These are phyloP conservation scores for Nakazawaea anatomiae DNA, from an alignment of 805 yeast genomes.

Conservation along the genomic window DNA sequence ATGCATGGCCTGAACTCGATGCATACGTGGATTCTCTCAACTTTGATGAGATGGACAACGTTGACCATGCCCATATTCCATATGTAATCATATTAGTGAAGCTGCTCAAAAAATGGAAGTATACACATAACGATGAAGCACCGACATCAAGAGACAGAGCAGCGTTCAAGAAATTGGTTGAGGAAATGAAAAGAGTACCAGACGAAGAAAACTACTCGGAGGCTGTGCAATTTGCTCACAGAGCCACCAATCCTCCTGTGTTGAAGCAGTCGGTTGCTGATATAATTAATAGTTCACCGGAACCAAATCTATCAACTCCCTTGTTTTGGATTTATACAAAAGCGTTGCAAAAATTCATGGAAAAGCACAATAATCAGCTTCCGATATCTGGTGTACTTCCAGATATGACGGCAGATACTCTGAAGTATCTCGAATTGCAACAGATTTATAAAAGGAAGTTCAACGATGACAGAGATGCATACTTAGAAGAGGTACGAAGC, in stretches of 20 bases:
- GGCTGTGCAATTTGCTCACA: constrained; percentile 38
- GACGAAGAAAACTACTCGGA: constrained; percentile 46
- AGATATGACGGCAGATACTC: constrained; percentile 82
- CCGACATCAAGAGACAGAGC: constrained; percentile 30
- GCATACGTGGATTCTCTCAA: constrained; percentile 46
- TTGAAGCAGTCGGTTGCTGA: constrained; percentile 21
- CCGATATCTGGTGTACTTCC: constrained; percentile 76
- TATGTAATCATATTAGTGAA: constrained; percentile 56
- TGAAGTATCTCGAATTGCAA: constrained; percentile 52
- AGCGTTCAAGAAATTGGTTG: constrained; percentile 31
- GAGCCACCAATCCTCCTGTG: constrained; percentile 31
- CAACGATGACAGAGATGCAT: constrained; percentile 34
- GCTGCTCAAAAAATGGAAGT: constrained; percentile 38
- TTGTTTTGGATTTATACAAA: constrained; percentile 58
- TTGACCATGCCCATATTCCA: constrained; percentile 60
- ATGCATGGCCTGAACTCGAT: constrained; percentile 67
- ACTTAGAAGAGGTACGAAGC: constrained; percentile 28
- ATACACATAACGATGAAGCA: constrained; percentile 13
- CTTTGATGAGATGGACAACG: constrained; percentile 36
- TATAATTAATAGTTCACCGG: constrained; percentile 26
- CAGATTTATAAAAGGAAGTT: constrained; percentile 53
- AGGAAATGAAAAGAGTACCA: constrained; percentile 27
- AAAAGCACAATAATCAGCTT: constrained; percentile 31
- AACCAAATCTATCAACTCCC: constrained; percentile 21
- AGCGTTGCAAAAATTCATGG: constrained; percentile 50